Evolutionary conservation across 306 rosid genomes (phyloP), one percentile per base, ranked within the genome.

Genomic region (Delonix regia): DNA sequence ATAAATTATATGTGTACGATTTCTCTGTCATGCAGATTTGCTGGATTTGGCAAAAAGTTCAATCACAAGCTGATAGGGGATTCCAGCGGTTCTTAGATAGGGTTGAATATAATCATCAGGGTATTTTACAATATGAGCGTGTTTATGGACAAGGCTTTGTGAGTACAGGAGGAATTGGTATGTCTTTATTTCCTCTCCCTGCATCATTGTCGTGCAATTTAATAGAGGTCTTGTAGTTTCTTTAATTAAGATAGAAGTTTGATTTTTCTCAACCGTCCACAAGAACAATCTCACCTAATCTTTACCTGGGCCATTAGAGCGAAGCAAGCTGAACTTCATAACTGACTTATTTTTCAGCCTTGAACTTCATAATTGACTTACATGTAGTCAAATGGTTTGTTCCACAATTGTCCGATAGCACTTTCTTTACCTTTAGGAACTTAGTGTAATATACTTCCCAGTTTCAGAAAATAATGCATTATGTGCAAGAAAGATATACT

Each of bases 131-230:
- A 21, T 90, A 88, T 68, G 96, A 90, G 78, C 82, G 75, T 49
- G 80, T 90, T 38, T 90, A 81, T 77, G 96, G 96, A 24, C 77
- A 74, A 42, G 93, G 96, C 33, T 90, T 88, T 71, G 89, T 88
- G 60, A 90, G 96, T 87, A 83, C 92, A 7, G 96, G 96, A 76
- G 96, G 96, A 78, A 72, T 87, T 68, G 96, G 93, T 90, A 87
- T 68, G 76, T 38, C 57, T 77, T 73, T 33, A 30, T 73, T 57
- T 75, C 62, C 56, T 74, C 48, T 48, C 14, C 36, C 56, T 1
- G 16, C 65, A 39, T 65, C 9, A 12, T 18, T 62, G n/a, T 18
- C 67, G 52, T 55, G 51, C 69, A 19, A 53, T 38, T 41, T 27
- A 9, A 7, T 4, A 21, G 39, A 71, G 74, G 53, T 52, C 16